Evolutionary conservation across 345 rosid genomes (phyloP), one percentile per base, ranked within the genome.

Genomic region (Isatis tinctoria): DNA sequence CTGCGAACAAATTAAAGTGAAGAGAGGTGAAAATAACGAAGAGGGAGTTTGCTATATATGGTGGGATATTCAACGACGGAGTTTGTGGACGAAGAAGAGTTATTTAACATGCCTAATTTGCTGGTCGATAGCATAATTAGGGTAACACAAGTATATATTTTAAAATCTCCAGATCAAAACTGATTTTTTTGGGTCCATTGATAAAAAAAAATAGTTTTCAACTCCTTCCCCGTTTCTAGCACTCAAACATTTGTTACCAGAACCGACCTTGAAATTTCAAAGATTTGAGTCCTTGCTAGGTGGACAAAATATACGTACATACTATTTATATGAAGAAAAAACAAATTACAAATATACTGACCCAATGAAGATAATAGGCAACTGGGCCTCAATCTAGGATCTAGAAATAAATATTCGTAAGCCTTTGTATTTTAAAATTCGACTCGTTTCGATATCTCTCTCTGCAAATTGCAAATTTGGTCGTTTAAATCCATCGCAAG

Each of bases 31-130:
- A 32, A 45, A 63, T 39, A 62, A 64, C 18, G 65, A 60, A 30
- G 67, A 35, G 22, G 17, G 8, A 26, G 60, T 59, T 61, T 33
- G 32, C 1, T 40, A 76, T n/a, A 67, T 18, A 66, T 17, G 30
- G 54, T 14, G 33, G 80, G 35, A 54, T 54, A 56, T 56, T 52
- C 67, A 1, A 60, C 14, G 8, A 66, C 3, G 4, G 58, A 39
- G 61, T 77, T 85, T 78, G 75, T 88, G 3, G 98, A 90, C 51
- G 96, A 88, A 77, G 98, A 93, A 51, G 93, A 78, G 24, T 61
- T 90, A 48, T 79, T 90, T 30, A 87, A 87, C 77, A 83, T 93
- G 90, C 98, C 93, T 14, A 82, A 80, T 74, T 75, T 93, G 82
- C 74, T 90, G 48, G 92, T 76, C 67, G 90, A 89, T 74, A n/a